A percentile compares a stretch with the other conserved stretches of the same genome.
Evolutionary conservation across 257 asterid genomes (phyloP).

Genomic region (Gentiana macrophylla): DNA sequence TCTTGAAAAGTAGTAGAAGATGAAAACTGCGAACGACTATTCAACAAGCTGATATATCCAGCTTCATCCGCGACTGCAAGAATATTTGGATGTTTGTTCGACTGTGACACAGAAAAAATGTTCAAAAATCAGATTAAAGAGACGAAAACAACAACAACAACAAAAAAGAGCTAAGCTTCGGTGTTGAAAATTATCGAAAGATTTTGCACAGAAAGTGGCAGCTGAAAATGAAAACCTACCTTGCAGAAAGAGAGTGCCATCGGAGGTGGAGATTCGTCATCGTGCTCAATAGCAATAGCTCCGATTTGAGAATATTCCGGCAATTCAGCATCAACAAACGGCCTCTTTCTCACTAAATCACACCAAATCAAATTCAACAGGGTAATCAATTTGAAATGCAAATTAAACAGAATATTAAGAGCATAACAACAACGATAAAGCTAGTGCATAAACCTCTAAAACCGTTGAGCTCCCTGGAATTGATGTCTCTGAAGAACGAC

Average conservation of each 20-base stretch:
- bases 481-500: constrained; percentile 68
- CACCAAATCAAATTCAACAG: neutral
- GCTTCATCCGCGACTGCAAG: constrained; percentile 69
- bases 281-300: constrained; percentile 57
- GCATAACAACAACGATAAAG: neutral
- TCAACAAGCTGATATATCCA: constrained; percentile 57
- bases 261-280: constrained; percentile 59
- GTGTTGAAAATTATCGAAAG: too few species aligned
- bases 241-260: constrained; percentile 83
- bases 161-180: neutral
- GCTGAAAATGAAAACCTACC: constrained; percentile 22
- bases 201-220: too few species aligned
- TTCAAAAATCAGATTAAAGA: neutral
- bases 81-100: constrained; percentile 42
- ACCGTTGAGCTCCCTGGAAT: constrained; percentile 69
- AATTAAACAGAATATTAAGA: neutral
- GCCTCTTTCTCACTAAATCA: constrained; percentile 52
- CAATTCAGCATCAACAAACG: constrained; percentile 25
- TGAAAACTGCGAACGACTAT: constrained; percentile 42
- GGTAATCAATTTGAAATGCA: neutral
- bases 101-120: constrained; percentile 21
- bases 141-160: neutral
- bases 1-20: constrained; percentile 39
- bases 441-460: constrained; percentile 47
- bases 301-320: constrained; percentile 41